These are phyloP conservation scores for Anacardium occidentale DNA, from an alignment of 345 rosid species.

Conservation along the genomic window DNA sequence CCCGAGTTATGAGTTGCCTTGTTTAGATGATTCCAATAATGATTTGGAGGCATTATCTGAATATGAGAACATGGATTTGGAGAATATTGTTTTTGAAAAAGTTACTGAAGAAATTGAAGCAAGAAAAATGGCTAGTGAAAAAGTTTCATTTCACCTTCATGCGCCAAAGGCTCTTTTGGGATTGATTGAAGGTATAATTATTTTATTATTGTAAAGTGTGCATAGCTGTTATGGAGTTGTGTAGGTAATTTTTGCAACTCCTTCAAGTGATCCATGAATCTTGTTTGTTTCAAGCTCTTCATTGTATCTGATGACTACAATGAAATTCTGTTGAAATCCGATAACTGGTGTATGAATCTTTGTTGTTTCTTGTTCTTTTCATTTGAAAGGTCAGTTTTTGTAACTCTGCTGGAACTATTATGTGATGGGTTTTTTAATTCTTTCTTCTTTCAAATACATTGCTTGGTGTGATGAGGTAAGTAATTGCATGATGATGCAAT, in stretches of 20 bases:
- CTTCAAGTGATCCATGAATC: background rate
- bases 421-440: background rate
- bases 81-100: conserved; percentile 66
- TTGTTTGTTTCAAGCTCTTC: background rate
- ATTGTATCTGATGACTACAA: background rate
- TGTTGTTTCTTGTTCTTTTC: background rate
- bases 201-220: conserved; percentile 11
- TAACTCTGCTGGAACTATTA: background rate
- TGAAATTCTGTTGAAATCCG: background rate
- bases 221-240: conserved; percentile 12
- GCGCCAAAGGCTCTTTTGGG: conserved; percentile 54
- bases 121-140: conserved; percentile 55
- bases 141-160: conserved; percentile 84
- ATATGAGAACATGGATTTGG: conserved; percentile 87
- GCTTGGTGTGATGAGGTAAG: conserved; percentile 4
- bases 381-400: background rate
- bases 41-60: conserved; percentile 54
- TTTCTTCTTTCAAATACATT: conserved; percentile 1
- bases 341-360: too few relatives aligned
- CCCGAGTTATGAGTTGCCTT: conserved; percentile 43
- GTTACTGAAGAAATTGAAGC: conserved; percentile 72
- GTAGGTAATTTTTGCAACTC: background rate
- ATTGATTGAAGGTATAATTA: conserved; percentile 70
- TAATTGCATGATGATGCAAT: conserved; percentile 8
- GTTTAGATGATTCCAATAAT: conserved; percentile 49